phyloP scores from a whole-genome alignment of 1,284 basidiomycete genomes.

The Takashimella tepidaria region DNA sequence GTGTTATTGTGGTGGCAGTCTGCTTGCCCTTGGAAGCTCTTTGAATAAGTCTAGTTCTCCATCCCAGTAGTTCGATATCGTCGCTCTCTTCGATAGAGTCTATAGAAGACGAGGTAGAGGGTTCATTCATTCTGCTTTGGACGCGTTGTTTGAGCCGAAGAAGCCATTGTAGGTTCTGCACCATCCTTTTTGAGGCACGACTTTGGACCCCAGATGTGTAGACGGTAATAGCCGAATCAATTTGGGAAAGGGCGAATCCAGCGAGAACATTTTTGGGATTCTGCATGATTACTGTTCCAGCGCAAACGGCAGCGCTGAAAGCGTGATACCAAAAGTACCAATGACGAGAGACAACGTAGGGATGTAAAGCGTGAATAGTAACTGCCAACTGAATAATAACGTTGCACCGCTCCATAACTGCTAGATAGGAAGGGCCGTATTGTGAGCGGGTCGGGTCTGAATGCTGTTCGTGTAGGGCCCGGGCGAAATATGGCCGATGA shows the following conservation, averaged over 20 bases:
- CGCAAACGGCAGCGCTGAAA: constrained; percentile 32
- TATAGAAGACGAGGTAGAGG: background rate
- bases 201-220: constrained; percentile 21
- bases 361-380: constrained; percentile 22
- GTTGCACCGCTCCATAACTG: constrained; percentile 30
- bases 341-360: constrained; percentile 24
- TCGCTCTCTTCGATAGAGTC: constrained; percentile 10
- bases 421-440: constrained; percentile 29
- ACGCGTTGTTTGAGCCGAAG: constrained; percentile 17
- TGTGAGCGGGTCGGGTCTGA: constrained; percentile 22
- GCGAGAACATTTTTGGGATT: constrained; percentile 24
- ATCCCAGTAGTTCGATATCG: constrained; percentile 25
- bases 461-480: constrained; percentile 28
- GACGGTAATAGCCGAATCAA: constrained; percentile 22
- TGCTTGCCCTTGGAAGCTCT: constrained; percentile 9
- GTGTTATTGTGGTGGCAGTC: constrained; percentile 1
- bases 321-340: constrained; percentile 27
- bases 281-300: constrained; percentile 26
- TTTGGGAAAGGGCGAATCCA: constrained; percentile 20
- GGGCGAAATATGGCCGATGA: constrained; percentile 32
- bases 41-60: constrained; percentile 28
- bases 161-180: constrained; percentile 29
- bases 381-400: constrained; percentile 20
- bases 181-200: constrained; percentile 13
- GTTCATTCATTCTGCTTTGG: constrained; percentile 1